A percentile compares a stretch with the other conserved stretches of the same genome.
Evolutionary conservation across 495 filamentous ascomycete genomes (phyloP).

Genomic region (Aspergillus bridgeri): DNA sequence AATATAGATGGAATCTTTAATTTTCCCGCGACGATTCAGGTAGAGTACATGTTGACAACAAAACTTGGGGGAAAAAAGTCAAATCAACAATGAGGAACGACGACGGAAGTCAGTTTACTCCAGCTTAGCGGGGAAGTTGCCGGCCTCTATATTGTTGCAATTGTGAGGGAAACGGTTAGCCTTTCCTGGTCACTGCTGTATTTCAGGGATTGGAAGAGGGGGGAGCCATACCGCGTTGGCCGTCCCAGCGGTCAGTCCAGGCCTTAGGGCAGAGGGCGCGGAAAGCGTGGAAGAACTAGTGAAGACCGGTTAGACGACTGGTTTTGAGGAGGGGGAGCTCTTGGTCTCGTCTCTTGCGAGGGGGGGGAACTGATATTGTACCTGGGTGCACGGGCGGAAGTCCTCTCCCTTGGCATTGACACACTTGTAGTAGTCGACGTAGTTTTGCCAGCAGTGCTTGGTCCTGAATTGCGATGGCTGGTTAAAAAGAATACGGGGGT

Average conservation of each 20-base stretch:
- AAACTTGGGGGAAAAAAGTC: conserved; percentile 22
- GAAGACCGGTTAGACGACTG: conserved; percentile 1
- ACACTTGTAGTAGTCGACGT: conserved; percentile 99
- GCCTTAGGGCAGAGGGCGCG: conserved; percentile 92
- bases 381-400: conserved; percentile 96
- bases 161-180: conserved; percentile 9
- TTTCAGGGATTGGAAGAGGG: conserved; percentile 11
- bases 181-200: neutral
- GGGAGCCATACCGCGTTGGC: conserved; percentile 79
- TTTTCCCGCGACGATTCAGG: conserved; percentile 32
- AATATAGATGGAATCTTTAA: conserved; percentile 23
- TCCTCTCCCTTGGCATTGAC: conserved; percentile 98
- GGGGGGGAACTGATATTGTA: conserved; percentile 33
- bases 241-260: conserved; percentile 96
- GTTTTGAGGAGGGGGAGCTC: neutral
- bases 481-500: neutral
- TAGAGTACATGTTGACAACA: conserved; percentile 49
- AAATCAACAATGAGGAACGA: conserved; percentile 21
- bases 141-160: conserved; percentile 59
- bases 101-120: conserved; percentile 31
- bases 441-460: conserved; percentile 97
- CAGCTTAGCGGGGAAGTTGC: conserved; percentile 76
- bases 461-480: conserved; percentile 42
- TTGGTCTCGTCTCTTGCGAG: neutral
- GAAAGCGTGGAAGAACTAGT: conserved; percentile 91